Conservation (phyloP, 2,329 filamentous ascomycete genomes). For the Fusarium sp. region DNA sequence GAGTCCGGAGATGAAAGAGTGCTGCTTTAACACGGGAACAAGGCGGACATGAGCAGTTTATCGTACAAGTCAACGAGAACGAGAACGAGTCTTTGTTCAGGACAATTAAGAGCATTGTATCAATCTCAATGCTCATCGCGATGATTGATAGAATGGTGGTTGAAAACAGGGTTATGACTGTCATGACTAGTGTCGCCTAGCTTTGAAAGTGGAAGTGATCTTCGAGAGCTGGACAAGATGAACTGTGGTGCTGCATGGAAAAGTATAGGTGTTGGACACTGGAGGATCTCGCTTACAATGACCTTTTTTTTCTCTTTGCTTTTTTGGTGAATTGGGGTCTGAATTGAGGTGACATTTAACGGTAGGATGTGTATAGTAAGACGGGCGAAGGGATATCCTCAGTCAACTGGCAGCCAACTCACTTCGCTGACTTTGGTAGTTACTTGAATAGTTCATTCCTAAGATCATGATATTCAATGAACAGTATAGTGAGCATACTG, state of each 20-base stretch:
- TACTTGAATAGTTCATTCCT: neutral
- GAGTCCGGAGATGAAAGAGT: neutral
- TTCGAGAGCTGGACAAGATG: slow-evolving; percentile 6
- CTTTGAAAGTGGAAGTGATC: slow-evolving; percentile 26
- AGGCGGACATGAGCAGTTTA: neutral
- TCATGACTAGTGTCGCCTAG: neutral
- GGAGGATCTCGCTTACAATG: neutral
- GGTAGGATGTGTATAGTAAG: neutral
- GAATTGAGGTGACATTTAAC: neutral
- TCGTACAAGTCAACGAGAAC: neutral
- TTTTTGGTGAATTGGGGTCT: slow-evolving; percentile 4
- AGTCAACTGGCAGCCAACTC: neutral
- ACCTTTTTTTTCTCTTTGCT: slow-evolving; percentile 7
- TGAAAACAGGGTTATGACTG: neutral
- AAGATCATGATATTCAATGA: neutral
- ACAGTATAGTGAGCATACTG: neutral
- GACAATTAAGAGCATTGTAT: neutral
- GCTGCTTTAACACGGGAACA: neutral
- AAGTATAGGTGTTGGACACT: neutral
- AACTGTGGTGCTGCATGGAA: slow-evolving; percentile 3
- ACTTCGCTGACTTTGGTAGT: neutral
- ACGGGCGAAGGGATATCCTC: neutral
- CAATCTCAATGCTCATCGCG: neutral
- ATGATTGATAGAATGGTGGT: neutral
- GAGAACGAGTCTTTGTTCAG: neutral